Percentiles rank a stretch among this genome's conserved stretches.
These are phyloP conservation scores for Typha latifolia DNA, from an alignment of 176 grass and related monocot genomes.

Conservation along the genomic window DNA sequence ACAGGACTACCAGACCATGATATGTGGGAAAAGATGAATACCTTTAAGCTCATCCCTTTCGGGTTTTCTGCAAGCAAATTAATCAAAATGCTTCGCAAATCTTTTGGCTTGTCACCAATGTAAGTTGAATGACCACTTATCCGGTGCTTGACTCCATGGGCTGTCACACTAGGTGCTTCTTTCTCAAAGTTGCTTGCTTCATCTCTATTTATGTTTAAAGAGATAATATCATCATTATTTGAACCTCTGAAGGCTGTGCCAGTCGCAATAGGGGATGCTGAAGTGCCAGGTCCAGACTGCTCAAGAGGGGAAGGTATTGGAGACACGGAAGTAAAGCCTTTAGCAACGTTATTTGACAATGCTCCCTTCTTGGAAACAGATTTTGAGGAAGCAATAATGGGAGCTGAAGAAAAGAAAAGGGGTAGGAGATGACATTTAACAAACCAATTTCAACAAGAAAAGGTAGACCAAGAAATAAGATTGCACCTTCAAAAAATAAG, in stretches of 20 bases:
- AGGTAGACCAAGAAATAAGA: slow-evolving; percentile 15
- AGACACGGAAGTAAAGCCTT: slow-evolving; percentile 39
- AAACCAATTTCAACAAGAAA: neutral
- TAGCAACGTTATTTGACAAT: slow-evolving; percentile 44
- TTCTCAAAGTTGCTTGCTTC: slow-evolving; percentile 50
- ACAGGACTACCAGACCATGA: neutral
- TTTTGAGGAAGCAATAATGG: slow-evolving; percentile 66
- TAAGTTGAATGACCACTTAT: slow-evolving; percentile 28
- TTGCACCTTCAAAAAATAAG: slow-evolving; percentile 13
- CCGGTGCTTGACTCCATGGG: slow-evolving; percentile 33
- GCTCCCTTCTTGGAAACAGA: slow-evolving; percentile 53
- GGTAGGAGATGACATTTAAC: neutral
- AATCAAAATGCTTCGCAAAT: slow-evolving; percentile 55
- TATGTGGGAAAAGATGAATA: slow-evolving; percentile 9
- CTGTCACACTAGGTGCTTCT: slow-evolving; percentile 32
- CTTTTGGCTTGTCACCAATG: slow-evolving; percentile 40
- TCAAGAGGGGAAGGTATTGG: slow-evolving; percentile 61
- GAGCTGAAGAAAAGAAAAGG: slow-evolving; percentile 41
- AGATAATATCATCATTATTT: slow-evolving; percentile 57
- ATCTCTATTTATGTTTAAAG: slow-evolving; percentile 56
- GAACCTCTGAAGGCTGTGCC: slow-evolving; percentile 10
- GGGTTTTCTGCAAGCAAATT: slow-evolving; percentile 65
- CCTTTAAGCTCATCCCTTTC: slow-evolving; percentile 89
- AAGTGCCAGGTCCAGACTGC: slow-evolving; percentile 46
- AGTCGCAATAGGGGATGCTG: slow-evolving; percentile 32